Conservation (phyloP, 2,329 filamentous ascomycete genomes). For the Akanthomyces uredinophilus region DNA sequence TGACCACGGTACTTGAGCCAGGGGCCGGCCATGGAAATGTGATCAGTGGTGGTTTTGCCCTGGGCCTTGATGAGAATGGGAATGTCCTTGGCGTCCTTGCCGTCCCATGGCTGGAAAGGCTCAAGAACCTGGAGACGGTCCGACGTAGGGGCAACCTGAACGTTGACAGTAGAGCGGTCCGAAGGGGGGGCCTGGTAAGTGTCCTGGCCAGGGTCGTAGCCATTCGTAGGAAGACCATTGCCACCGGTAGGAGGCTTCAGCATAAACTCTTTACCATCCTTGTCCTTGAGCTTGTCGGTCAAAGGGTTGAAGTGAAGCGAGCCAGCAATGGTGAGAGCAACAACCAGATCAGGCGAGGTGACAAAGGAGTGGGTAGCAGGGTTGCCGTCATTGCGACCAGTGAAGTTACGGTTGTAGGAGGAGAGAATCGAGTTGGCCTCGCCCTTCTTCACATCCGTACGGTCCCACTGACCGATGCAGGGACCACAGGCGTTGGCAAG, state of each 20-base stretch:
- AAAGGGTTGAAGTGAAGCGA: conserved; percentile 91
- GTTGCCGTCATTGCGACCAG: conserved; percentile 94
- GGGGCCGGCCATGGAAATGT: conserved; percentile 94
- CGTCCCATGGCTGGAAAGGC: conserved; percentile 84
- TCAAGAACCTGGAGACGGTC: conserved; percentile 91
- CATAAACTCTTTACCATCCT: conserved; percentile 94
- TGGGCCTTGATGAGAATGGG: conserved; percentile 95
- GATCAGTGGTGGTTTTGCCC: conserved; percentile 95
- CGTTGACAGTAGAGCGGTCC: conserved; percentile 66
- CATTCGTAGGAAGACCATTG: conserved; percentile 69
- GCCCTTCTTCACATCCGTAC: conserved; percentile 89
- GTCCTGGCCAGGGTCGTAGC: conserved; percentile 87
- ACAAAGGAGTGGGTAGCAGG: conserved; percentile 92
- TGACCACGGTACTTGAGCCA: conserved; percentile 99
- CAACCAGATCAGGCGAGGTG: conserved; percentile 82
- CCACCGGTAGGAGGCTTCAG: conserved; percentile 78
- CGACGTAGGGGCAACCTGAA: conserved; percentile 80
- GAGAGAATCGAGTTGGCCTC: conserved; percentile 95
- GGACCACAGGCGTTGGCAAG: conserved; percentile 93
- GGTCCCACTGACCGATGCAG: conserved; percentile 94
- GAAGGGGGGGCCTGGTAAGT: conserved; percentile 93
- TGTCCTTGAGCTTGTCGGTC: conserved; percentile 86
- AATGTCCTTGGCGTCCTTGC: conserved; percentile 78
- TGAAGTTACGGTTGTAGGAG: conserved; percentile 99
- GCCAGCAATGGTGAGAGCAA: conserved; percentile 79